A percentile compares a stretch with the other conserved stretches of the same genome.
Conservation (phyloP, 2,329 filamentous ascomycete species). For the Kalaharituber pfeilii region DNA sequence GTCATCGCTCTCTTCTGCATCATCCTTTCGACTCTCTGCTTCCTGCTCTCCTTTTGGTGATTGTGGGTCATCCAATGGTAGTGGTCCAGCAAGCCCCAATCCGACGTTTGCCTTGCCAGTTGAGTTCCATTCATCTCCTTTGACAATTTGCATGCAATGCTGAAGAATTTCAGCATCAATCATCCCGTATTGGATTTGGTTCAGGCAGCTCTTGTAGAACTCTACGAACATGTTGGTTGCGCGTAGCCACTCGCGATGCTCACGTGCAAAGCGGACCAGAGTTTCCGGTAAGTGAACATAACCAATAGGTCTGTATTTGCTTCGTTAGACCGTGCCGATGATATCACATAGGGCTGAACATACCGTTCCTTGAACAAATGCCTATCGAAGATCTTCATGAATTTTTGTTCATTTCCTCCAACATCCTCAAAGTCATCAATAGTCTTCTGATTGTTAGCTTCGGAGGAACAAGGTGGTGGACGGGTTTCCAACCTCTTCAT, state of each 20-base stretch:
- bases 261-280: slow-evolving; percentile 13
- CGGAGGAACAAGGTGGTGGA: background rate
- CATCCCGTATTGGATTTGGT: slow-evolving; percentile 15
- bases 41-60: background rate
- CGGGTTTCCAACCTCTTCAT: slow-evolving; percentile 16
- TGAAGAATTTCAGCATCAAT: slow-evolving; percentile 15
- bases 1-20: background rate
- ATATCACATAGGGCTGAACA: background rate
- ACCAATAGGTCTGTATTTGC: slow-evolving; percentile 11
- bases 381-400: slow-evolving; percentile 18
- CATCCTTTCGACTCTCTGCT: background rate
- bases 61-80: slow-evolving; percentile 5
- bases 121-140: slow-evolving; percentile 15
- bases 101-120: slow-evolving; percentile 8
- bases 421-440: slow-evolving; percentile 19
- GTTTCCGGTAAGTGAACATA: slow-evolving; percentile 13
- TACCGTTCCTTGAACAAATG: slow-evolving; percentile 18
- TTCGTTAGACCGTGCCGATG: background rate
- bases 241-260: slow-evolving; percentile 9
- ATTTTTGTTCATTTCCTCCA: slow-evolving; percentile 12
- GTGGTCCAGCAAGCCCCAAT: slow-evolving; percentile 12
- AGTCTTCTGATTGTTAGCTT: slow-evolving; percentile 6
- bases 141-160: slow-evolving; percentile 15
- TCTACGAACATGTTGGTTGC: slow-evolving; percentile 12
- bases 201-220: slow-evolving; percentile 18